phyloP scores from a whole-genome alignment of 208 protist species.

The Balamuthia mandrillaris region DNA sequence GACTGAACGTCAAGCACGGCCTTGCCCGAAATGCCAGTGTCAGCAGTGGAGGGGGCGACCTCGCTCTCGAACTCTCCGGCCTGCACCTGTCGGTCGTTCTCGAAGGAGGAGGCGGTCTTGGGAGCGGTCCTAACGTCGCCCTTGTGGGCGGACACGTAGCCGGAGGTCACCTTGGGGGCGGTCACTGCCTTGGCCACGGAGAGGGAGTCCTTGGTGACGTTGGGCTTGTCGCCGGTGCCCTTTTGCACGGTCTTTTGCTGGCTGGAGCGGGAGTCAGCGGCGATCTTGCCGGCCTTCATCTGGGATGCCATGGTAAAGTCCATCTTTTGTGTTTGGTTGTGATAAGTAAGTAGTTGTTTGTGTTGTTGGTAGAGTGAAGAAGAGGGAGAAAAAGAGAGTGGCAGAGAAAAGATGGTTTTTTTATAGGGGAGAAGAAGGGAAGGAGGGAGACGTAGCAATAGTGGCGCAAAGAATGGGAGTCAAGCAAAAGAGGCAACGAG shows the following conservation, averaged over 20 bases:
- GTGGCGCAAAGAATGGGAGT: no score
- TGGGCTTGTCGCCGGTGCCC: not conserved
- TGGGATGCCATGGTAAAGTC: constrained; percentile 33
- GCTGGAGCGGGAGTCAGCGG: not conserved
- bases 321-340: not conserved
- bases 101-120: not conserved
- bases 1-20: constrained; percentile 13
- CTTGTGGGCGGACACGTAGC: constrained; percentile 8
- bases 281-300: constrained; percentile 33
- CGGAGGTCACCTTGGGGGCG: constrained; percentile 5
- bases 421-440: no score
- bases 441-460: no score
- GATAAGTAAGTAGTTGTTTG: no score
- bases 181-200: constrained; percentile 13
- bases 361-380: no score
- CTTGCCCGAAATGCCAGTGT: no score
- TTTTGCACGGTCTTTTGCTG: constrained; percentile 20
- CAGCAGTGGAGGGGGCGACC: not conserved
- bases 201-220: not conserved
- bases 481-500: no score
- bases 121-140: not conserved
- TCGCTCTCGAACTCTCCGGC: constrained; percentile 19
- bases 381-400: no score
- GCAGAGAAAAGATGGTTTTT: no score
- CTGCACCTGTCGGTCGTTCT: not conserved